phyloP scores from a whole-genome alignment of 179 eudicot species.

The Corrigiola litoralis region DNA sequence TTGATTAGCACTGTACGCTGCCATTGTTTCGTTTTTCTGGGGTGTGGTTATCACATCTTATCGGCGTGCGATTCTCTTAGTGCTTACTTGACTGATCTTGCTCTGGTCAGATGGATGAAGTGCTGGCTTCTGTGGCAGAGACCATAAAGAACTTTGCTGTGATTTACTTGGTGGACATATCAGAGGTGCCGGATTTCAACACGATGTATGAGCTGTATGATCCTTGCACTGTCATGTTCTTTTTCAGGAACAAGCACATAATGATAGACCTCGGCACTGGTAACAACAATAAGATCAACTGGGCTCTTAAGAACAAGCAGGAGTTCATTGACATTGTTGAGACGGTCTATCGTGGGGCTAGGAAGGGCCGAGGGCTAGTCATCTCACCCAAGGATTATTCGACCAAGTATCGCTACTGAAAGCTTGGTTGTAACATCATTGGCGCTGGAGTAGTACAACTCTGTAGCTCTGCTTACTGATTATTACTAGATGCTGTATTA shows the following conservation, averaged over 20 bases:
- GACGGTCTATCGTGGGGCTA: slow-evolving; percentile 43
- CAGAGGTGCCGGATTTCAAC: slow-evolving; percentile 94
- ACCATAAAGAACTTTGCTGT: slow-evolving; percentile 80
- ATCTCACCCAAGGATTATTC: slow-evolving; percentile 79
- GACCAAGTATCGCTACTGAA: slow-evolving; percentile 62
- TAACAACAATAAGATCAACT: slow-evolving; percentile 45
- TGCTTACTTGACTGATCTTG: background rate
- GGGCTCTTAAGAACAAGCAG: slow-evolving; percentile 46
- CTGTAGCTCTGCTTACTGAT: too few species aligned
- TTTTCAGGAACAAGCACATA: slow-evolving; percentile 88
- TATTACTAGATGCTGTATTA: too few species aligned
- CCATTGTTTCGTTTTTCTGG: background rate
- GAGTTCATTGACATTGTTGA: slow-evolving; percentile 47
- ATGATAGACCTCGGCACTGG: slow-evolving; percentile 78
- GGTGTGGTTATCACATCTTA: background rate
- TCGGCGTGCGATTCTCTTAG: background rate
- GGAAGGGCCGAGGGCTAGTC: slow-evolving; percentile 69
- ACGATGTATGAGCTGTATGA: slow-evolving; percentile 87
- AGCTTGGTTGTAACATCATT: too few species aligned
- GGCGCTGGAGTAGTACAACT: too few species aligned
- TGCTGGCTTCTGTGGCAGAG: slow-evolving; percentile 76
- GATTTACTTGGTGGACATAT: slow-evolving; percentile 72
- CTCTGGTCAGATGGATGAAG: slow-evolving; percentile 75
- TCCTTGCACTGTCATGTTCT: slow-evolving; percentile 82
- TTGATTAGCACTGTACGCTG: too few species aligned